These are phyloP conservation scores for Cercospora sp. DNA, from an alignment of 2,329 filamentous ascomycete genomes.

Conservation along the genomic window DNA sequence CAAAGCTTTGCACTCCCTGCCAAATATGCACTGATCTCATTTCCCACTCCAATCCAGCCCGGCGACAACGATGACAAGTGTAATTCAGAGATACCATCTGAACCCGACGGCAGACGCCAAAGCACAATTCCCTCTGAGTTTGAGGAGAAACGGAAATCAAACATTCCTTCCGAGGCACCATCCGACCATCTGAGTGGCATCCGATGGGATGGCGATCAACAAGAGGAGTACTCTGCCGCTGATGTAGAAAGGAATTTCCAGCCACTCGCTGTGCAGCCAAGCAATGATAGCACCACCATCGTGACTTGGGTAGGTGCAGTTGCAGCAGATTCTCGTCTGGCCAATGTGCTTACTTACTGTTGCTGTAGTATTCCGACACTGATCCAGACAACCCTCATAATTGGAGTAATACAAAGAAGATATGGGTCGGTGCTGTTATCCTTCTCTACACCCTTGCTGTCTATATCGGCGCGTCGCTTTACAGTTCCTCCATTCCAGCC, in stretches of 20 bases:
- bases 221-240: not conserved
- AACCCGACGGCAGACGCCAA: constrained; percentile 1
- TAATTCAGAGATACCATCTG: not conserved
- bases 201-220: not conserved
- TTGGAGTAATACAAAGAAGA: constrained; percentile 36
- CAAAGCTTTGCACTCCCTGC: constrained; percentile 9
- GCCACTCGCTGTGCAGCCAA: not conserved
- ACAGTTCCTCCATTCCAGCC: constrained; percentile 46
- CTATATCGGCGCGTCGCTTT: constrained; percentile 55
- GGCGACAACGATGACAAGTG: not conserved
- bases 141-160: not conserved
- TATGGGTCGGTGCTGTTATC: constrained; percentile 23
- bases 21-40: not conserved
- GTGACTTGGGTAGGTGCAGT: constrained; percentile 30
- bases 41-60: not conserved
- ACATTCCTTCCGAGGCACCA: not conserved
- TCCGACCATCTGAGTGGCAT: not conserved
- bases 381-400: constrained; percentile 37
- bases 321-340: not conserved
- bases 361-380: constrained; percentile 40
- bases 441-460: constrained; percentile 60
- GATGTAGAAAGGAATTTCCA: not conserved
- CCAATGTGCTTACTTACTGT: not conserved
- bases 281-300: not conserved
- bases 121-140: not conserved